Evolutionary conservation across 2,329 filamentous ascomycete species (phyloP), one percentile per base, ranked within the genome.

Genomic region (Alternaria alternata): DNA sequence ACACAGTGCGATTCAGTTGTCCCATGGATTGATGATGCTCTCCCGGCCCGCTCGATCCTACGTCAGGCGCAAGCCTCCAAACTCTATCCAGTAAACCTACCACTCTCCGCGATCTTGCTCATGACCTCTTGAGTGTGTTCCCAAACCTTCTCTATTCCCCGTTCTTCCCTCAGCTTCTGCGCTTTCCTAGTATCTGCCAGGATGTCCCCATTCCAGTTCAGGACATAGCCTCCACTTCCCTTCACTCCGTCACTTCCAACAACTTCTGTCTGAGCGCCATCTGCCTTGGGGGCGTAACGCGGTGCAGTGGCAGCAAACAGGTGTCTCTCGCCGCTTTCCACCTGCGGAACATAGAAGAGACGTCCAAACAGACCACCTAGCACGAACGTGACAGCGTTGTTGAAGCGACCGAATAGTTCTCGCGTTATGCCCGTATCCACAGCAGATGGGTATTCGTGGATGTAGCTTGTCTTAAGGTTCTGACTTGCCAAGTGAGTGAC

Each of bases 251-350:
- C 66, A 20, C 63, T 62, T 7, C 73, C 72, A n/a, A 62, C 46
- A 2, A 61, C 65, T 18, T 48, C 60, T 26, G 65, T 57, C 3
- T 34, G 46, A 4, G 51, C 63, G 6, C 58, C 61, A 32, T 46
- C 61, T 4, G 57, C 57, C 51, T 54, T 61, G 4, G 72, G 63
- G 8, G 69, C 67, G 57, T 69, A 77, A 11, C 51, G 43, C 18
- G 65, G 63, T n/a, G 65, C 71, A 9, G 75, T 77, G 39, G 71
- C 57, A 28, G 69, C 69, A 44, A 63, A 78, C 42, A 77, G 54
- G 70, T 77, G 75, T 36, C 75, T 65, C 66, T 77, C 73, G 6
- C 75, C 75, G 51, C 70, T 75, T 61, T 77, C 75, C 51, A 49
- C 52, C 22, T 69, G 56, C 36, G 57, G 57, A 18, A 77, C 70